Base-by-base conservation (phyloP, 495 filamentous ascomycete genomes). In the Aspergillus bertholletiae region DNA sequence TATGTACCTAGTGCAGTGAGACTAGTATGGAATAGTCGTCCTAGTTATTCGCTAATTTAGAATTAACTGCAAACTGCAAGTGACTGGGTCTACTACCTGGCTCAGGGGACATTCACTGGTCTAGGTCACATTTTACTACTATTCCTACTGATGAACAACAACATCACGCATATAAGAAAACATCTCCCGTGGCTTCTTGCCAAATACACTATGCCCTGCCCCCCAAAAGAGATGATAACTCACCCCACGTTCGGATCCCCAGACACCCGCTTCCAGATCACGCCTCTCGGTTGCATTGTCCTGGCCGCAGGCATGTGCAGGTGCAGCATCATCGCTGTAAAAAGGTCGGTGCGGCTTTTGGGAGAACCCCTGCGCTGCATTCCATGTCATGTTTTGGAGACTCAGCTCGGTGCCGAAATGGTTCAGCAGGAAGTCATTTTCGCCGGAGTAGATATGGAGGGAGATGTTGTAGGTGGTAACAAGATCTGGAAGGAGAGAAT, bases 371-470 rank as follows among this genome's bases (percentile, higher is more conserved):
- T 71, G 68, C 3, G 50, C 60, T 11, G 68, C 67, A 6, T 53
- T 34, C 51, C 51, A 61, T n/a, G 59, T 74, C 74, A 78, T 75
- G 46, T 76, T 76, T 56, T 75, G 68, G n/a, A 76, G 59, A 9
- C 55, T 58, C 17, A 75, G 52, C 39, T 75, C 66, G 5, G 57
- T 61, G 7, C 74, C 75, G 24, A 70, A 46, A 56, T 75, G 70
- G 35, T 74, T 76, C 53, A 74, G 54, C 28, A 75, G 40, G 62
- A 75, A 64, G 55, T 76, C 74, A 59, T 65, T 58, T 35, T 75
- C 68, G 17, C 74, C 74, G 22, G 63, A 64, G 49, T 72, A 76
- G 32, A 76, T 40, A 50, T 75, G 70, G 12, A 76, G 57, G 12
- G 64, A 62, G 53, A 74, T 49, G 15, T 71, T 75, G 43, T 72